A percentile compares a stretch with the other conserved stretches of the same genome.
Evolutionary conservation across 2,329 filamentous ascomycete species (phyloP).

Genomic region (Metarhizium humberi): DNA sequence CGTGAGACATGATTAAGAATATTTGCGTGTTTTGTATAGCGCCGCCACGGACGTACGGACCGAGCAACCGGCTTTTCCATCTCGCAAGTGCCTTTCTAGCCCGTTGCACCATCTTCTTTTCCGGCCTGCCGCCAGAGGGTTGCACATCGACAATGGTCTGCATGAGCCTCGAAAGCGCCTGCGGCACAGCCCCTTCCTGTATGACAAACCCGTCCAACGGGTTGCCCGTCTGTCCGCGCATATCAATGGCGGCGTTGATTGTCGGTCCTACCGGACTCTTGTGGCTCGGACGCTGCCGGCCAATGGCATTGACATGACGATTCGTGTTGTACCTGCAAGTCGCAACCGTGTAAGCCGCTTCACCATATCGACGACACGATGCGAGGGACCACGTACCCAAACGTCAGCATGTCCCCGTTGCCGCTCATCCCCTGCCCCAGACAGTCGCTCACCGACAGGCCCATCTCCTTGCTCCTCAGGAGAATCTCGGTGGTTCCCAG

Average conservation of each 20-base stretch:
- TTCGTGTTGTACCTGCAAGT: constrained; percentile 46
- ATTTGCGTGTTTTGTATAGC: constrained; percentile 51
- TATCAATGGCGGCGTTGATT: constrained; percentile 54
- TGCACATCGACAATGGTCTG: constrained; percentile 44
- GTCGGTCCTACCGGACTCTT: constrained; percentile 50
- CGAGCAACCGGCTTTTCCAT: constrained; percentile 43
- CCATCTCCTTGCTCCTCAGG: constrained; percentile 48
- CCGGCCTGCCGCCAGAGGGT: constrained; percentile 25
- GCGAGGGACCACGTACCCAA: constrained; percentile 33
- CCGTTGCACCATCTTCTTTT: neutral
- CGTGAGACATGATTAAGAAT: constrained; percentile 59
- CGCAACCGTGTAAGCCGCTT: neutral
- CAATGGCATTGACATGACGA: constrained; percentile 46
- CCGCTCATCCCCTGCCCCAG: constrained; percentile 54
- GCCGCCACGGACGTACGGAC: constrained; percentile 46
- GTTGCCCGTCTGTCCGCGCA: constrained; percentile 37
- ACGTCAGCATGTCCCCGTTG: constrained; percentile 57
- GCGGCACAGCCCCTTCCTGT: constrained; percentile 53
- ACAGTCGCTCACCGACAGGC: constrained; percentile 45
- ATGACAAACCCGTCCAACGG: constrained; percentile 54
- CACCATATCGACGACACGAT: too few species aligned
- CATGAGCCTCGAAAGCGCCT: constrained; percentile 45
- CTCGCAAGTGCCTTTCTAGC: constrained; percentile 5
- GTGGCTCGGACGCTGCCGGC: constrained; percentile 34
- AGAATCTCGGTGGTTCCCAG: constrained; percentile 59